These are phyloP conservation scores for Geranomyces michiganensis DNA, from an alignment of 192 early-diverging fungal genomes.

Conservation along the genomic window DNA sequence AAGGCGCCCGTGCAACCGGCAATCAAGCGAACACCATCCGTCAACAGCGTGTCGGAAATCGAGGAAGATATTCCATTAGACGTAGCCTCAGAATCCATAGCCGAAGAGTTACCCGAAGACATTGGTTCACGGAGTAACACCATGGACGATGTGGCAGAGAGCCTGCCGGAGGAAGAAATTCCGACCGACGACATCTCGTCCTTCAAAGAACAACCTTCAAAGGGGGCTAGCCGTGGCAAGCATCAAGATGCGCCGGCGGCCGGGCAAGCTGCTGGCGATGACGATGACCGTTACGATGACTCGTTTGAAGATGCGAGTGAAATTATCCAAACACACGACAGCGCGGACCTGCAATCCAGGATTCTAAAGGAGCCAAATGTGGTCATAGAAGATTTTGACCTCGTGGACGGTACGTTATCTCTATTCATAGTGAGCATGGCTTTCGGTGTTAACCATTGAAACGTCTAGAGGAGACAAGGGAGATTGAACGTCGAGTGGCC, in stretches of 20 bases:
- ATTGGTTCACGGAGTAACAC: neutral
- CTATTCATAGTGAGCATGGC: too few relatives aligned
- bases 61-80: conserved; percentile 1
- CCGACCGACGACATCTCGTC: conserved; percentile 14
- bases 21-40: neutral
- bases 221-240: neutral
- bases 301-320: conserved; percentile 12
- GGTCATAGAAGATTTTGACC: neutral
- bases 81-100: neutral
- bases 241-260: neutral
- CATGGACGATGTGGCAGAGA: neutral
- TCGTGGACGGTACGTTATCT: neutral
- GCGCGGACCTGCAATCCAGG: neutral
- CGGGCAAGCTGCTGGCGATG: neutral
- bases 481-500: conserved; percentile 7
- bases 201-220: conserved; percentile 3
- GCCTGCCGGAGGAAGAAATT: neutral
- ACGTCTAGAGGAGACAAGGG: neutral
- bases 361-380: neutral
- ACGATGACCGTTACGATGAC: conserved; percentile 1
- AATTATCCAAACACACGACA: neutral
- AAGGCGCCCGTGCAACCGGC: too few relatives aligned
- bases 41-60: neutral
- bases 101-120: neutral
- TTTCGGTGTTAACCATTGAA: too few relatives aligned